Conservation (phyloP, 164 flowering plant genomes). For the Warburgia ugandensis region DNA sequence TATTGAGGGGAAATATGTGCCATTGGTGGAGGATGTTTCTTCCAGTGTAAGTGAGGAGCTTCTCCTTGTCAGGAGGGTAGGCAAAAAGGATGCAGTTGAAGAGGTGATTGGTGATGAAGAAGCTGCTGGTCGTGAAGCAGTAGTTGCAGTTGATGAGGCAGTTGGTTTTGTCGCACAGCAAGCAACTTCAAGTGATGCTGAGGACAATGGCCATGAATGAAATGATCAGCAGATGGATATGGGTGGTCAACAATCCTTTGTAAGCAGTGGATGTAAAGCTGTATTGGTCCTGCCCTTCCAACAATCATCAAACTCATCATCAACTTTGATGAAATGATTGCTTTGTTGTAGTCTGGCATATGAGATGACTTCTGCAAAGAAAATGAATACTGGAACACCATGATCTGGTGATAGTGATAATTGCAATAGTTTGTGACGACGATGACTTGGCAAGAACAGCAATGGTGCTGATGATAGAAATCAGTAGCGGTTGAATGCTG, state of each 20-base stretch:
- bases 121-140: too few relatives aligned
- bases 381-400: neutral
- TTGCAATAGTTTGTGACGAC: neutral
- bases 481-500: too few relatives aligned
- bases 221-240: conserved; percentile 13
- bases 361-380: neutral
- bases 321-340: neutral
- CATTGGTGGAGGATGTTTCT: conserved; percentile 19
- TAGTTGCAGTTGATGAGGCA: conserved; percentile 9
- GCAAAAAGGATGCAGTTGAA: conserved; percentile 6
- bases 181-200: conserved; percentile 1
- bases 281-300: neutral
- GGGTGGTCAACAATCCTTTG: conserved; percentile 5
- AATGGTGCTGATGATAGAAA: neutral
- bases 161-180: conserved; percentile 6
- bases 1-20: conserved; percentile 26
- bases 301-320: neutral
- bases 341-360: neutral
- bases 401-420: neutral
- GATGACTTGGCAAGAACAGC: neutral
- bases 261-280: neutral
- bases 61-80: conserved; percentile 13
- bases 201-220: conserved; percentile 3
- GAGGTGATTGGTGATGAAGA: conserved; percentile 4
- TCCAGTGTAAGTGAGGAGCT: conserved; percentile 11